Base-by-base conservation (phyloP, 2,329 filamentous ascomycete species). In the Dothideomycetes sp. region DNA sequence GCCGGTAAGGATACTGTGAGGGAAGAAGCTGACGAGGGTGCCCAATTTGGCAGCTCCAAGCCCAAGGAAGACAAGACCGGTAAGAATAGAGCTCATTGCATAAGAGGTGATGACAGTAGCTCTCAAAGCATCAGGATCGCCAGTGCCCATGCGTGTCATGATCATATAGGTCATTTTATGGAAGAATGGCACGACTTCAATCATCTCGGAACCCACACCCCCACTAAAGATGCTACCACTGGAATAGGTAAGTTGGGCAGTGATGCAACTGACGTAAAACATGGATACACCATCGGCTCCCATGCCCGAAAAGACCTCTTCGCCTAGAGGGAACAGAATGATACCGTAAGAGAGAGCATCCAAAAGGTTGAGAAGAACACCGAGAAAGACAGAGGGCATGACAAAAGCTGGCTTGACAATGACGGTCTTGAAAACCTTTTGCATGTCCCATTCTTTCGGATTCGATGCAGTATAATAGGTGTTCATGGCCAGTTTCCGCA, bases 171-270 rank as follows among this genome's bases (percentile, higher is more conserved):
- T 88, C 89, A 98, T 98, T 55, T 89, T 94, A 64, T 98, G 91
- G 59, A 98, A 96, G 65, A 98, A 98, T 0, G 89, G 91, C 1
- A 98, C 89, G 1, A 96, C 89, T 64, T 98, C 91, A 50, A 96
- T 98, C 79, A 98, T 80, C 61, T 98, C 91, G 2, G 91, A 96
- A 4, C 91, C 91, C 45, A 98, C 79, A 3, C 85, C 87, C 12
- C 91, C 89, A 50, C 76, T 82, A 65, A 98, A 98, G 23, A 85
- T 79, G 54, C 88, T 95, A 1, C 86, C 83, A 3, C 79, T 80
- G 0, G 89, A 95, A 58, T 89, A 96, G 12, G 86, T 83, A 37
- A 98, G 62, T 58, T 98, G 91, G 0, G 91, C 84, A 28, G 96
- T 75, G 48, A 98, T 94, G 43, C 88, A 95, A 70, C 88, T 95